Conservation (phyloP, 306 rosid genomes). For the Fragaria iinumae region DNA sequence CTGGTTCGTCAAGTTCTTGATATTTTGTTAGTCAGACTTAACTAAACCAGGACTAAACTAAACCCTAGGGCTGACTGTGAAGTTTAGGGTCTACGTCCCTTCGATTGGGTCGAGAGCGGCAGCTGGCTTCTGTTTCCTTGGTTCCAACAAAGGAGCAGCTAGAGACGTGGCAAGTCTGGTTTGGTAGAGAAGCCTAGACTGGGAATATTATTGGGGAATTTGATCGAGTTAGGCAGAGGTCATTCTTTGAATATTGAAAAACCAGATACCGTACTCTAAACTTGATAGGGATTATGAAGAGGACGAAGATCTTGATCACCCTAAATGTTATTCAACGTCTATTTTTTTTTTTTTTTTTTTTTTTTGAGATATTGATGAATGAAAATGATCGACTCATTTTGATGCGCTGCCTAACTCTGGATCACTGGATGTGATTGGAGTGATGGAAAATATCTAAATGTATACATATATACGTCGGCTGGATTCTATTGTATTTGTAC, state of each 20-base stretch:
- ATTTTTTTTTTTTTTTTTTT: background rate
- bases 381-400: slow-evolving; percentile 1
- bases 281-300: background rate
- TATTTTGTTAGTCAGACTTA: background rate
- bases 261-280: background rate
- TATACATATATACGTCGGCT: background rate
- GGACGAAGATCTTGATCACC: background rate
- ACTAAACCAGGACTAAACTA: slow-evolving; percentile 5
- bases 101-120: background rate
- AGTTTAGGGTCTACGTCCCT: too few relatives aligned
- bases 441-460: background rate
- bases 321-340: background rate
- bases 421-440: slow-evolving; percentile 2
- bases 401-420: slow-evolving; percentile 29
- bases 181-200: slow-evolving; percentile 27
- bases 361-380: background rate
- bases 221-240: slow-evolving; percentile 35
- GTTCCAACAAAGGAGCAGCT: slow-evolving; percentile 37
- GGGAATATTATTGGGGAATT: background rate
- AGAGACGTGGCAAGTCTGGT: slow-evolving; percentile 27
- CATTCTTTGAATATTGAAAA: slow-evolving; percentile 12
- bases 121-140: slow-evolving; percentile 54
- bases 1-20: background rate
- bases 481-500: background rate
- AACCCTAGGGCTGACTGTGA: background rate